Base-by-base conservation (phyloP, 371 early-diverging fungal genomes). In the Batrachochytrium dendrobatidis region DNA sequence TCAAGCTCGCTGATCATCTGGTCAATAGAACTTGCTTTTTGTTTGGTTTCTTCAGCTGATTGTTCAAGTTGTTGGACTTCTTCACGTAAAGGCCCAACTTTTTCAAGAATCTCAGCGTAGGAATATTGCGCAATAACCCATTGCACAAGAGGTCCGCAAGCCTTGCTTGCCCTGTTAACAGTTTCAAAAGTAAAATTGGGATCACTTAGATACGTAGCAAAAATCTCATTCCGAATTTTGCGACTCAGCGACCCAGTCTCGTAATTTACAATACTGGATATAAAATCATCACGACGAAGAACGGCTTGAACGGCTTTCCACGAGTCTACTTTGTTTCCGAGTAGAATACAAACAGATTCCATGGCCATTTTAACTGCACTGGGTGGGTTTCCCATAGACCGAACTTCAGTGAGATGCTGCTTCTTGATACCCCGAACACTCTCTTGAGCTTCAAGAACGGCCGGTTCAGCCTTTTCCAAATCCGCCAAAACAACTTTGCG, bases 71-170 rank as follows among this genome's bases (percentile, higher is more conserved):
- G 75, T 51, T 77, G 72, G 24, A 99, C 90, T 74, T 99, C 98
- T 29, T 87, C 76, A 60, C 97, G 91, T 54, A 99, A 82, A 28
- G 99, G 99, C 10, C 94, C 97, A 34, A 99, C 89, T 53, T 86
- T 81, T 68, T 94, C 91, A 45, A 98, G 71, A 54, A 98, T 97
- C 56, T 86, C 84, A 7, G 92, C 83, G 66, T 86, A 98, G 62
- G 85, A 84, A 31, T 95, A 91, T 75, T 97, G 99, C 20, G 98
- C 98, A 62, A 84, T 83, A 2, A 92, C 95, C 99, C 99, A 99
- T 67, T 92, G 86, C 55, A 92, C 95, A 26, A 99, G 73, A 18
- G 98, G 96, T 29, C 97, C 99, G 73, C 99, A 99, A 0, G 99
- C 99, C 73, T 92, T 94, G 68, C 90, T 89, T n/a, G 99, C 99